Base-by-base conservation (phyloP, 1,284 basidiomycete species). In the Boletus smithii region DNA sequence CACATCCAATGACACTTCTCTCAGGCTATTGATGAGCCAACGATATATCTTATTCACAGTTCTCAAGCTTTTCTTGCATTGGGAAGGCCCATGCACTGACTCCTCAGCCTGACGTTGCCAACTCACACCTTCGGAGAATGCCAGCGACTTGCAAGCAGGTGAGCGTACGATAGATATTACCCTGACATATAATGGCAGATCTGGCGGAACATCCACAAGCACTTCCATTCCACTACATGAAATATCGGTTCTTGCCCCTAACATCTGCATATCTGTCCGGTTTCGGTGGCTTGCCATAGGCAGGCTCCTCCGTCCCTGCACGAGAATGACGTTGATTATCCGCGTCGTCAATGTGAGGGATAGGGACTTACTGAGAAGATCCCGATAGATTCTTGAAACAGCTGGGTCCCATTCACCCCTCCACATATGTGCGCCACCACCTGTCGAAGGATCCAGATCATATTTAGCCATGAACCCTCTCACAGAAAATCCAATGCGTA, bases 351-450 rank as follows among this genome's bases (percentile, higher is more conserved):
- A 39, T 22, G 44, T 40, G 14, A 44, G 27, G 48, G 22, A 0
- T 10, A 3, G 2, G 13, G 11, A 79, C 88, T 69, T 60, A 88
- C 89, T 74, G 43, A 92, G 71, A 34, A 85, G 69, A 48, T 85
- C 75, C 47, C 62, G 60, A 69, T 92, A 89, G 48, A 94, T 81
- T 48, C 63, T 69, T 5, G 77, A 78, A 17, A 93, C 85, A 6
- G 73, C 71, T 54, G 77, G 69, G 51, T 83, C 76, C 88, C 91
- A 95, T 32, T 83, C 75, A 56, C 81, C 80, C 55, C 92, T 75
- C 81, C 85, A 95, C 82, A 95, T 92, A 65, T 89, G 85, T 17
- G 78, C 80, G 5, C 86, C 92, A 10, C 85, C 86, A 23, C 83
- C 83, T 32, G 67, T 62, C 26, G 69, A 67, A 13, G 65, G 72